Evolutionary conservation across 2,329 filamentous ascomycete species (phyloP), one percentile per base, ranked within the genome.

Genomic region (Zymoseptoria tritici): DNA sequence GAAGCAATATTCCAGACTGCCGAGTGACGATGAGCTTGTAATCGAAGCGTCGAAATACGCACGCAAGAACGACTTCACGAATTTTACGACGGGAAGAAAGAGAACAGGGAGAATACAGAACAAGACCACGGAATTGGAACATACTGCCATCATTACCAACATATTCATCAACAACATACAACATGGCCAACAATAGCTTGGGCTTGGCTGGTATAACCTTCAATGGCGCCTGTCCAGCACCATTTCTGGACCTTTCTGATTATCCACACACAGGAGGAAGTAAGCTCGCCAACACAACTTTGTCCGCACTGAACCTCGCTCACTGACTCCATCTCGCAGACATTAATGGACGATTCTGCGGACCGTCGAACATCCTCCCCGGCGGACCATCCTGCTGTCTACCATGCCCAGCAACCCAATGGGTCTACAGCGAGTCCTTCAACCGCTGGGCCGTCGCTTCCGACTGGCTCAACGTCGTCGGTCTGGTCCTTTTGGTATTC

Each of bases 381-480:
- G 74, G 76, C 9, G 79, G 79, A 42, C 67, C 85, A 4, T 79
- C 79, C 42, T 99, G 94, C 74, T 99, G 94, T 74, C 75, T 99
- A 59, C 94, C 94, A 62, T 99, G 94, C 74, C 94, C 94, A 31
- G 81, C 90, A 70, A 88, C 89, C 9, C 84, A 93, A 59, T 97
- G 88, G 87, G 75, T 83, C 50, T 88, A 87, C 67, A 79, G 81
- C 21, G 76, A 83, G 60, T 77, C 82, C 21, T 83, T 86, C 68
- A 70, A 76, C 46, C 74, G 76, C 31, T 79, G 90, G 67, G 86
- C 85, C 21, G 75, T 79, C 54, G 83, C 84, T 13, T 86, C 90
- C n/a, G 89, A 91, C 74, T 96, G 90, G 85, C 79, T 97, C 59
- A 91, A 90, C 64, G 85, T 96, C 16, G 84, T 81, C 9, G 85